Evolutionary conservation across 2,329 filamentous ascomycete genomes (phyloP).

Genomic region (Dryadomyces sulphureus): DNA sequence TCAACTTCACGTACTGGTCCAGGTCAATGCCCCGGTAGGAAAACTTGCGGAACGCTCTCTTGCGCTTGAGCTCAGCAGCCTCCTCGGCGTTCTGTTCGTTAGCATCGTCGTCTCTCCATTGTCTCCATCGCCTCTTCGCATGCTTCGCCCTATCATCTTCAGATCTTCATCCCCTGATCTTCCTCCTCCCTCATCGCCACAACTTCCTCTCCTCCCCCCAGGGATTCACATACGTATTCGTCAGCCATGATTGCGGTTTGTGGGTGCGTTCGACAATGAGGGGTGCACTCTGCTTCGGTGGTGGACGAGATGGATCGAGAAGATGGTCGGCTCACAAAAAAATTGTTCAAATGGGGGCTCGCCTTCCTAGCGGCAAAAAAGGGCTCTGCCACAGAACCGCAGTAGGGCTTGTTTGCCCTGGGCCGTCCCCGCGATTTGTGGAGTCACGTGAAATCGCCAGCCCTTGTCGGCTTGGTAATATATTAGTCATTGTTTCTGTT

Average conservation of each 20-base stretch:
- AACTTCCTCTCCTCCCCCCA: not conserved
- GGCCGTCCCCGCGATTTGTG: not conserved
- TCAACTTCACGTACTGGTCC: constrained; percentile 67
- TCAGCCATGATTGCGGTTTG: constrained; percentile 62
- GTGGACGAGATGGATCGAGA: constrained; percentile 8
- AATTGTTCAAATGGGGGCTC: constrained; percentile 4
- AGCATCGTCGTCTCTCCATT: no score
- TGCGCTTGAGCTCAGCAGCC: constrained; percentile 99
- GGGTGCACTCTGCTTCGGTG: constrained; percentile 18
- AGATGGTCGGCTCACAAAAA: constrained; percentile 1
- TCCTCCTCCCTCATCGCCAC: not conserved
- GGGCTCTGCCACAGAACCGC: not conserved
- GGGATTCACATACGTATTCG: constrained; percentile 20
- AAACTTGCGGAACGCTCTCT: constrained; percentile 99
- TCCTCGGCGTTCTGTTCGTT: constrained; percentile 76
- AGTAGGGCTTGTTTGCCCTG: constrained; percentile 10
- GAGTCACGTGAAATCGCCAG: not conserved
- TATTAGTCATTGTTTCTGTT: not conserved
- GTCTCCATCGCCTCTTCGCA: not conserved
- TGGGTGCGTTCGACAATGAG: constrained; percentile 13
- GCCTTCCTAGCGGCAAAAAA: constrained; percentile 4
- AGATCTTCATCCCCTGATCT: not conserved
- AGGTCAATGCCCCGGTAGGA: constrained; percentile 99
- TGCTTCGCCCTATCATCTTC: not conserved
- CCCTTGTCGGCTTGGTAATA: no score